phyloP scores from a whole-genome alignment of 2,329 filamentous ascomycete species.

The Pyrenophora seminiperda region DNA sequence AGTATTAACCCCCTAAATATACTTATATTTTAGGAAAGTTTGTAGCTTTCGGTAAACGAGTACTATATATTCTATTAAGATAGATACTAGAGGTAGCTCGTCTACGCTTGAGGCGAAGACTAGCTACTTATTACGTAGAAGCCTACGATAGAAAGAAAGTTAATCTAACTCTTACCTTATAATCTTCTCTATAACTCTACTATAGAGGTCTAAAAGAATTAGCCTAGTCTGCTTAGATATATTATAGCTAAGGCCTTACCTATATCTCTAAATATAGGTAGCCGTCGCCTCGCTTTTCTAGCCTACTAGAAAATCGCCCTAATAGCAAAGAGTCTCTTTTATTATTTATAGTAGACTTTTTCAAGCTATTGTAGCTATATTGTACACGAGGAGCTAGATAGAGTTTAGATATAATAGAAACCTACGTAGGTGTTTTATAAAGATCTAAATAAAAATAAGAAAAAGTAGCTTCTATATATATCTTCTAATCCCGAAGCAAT shows the following conservation, averaged over 20 bases:
- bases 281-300: conserved; percentile 14
- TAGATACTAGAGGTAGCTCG: conserved; percentile 7
- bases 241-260: conserved; percentile 8
- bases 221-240: conserved; percentile 14
- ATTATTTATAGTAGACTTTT: conserved; percentile 9
- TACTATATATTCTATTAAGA: conserved; percentile 5
- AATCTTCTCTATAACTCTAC: not conserved
- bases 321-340: conserved; percentile 13
- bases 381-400: conserved; percentile 8
- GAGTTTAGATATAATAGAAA: conserved; percentile 20
- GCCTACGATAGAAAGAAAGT: conserved; percentile 13
- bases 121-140: conserved; percentile 14
- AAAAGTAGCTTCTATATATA: conserved; percentile 2
- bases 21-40: conserved; percentile 10
- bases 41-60: not conserved
- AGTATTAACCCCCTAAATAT: conserved; percentile 1
- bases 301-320: conserved; percentile 15
- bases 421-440: conserved; percentile 19
- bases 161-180: not conserved
- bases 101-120: conserved; percentile 10
- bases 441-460: conserved; percentile 10
- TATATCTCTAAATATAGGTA: not conserved
- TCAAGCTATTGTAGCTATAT: conserved; percentile 10
- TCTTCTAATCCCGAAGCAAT: conserved; percentile 5
- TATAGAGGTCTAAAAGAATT: conserved; percentile 7